A percentile compares a stretch with the other conserved stretches of the same genome.
Evolutionary conservation across 768 basidiomycete genomes (phyloP).

Genomic region (Boletus pseudopeckii): DNA sequence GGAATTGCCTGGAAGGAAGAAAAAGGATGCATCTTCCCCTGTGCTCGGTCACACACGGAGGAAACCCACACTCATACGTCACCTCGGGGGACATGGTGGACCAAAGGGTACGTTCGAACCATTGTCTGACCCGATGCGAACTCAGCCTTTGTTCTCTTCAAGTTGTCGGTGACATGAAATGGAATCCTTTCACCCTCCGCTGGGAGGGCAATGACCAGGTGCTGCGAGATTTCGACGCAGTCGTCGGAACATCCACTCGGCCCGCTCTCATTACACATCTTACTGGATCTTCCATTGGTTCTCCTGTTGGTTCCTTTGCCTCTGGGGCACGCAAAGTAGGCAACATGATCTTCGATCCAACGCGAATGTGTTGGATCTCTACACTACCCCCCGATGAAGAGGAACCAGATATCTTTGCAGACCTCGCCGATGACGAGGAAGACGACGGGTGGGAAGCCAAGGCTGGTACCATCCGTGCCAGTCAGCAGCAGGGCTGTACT

Average conservation of each 20-base stretch:
- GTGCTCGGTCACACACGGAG: constrained; percentile 47
- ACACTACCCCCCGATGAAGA: constrained; percentile 83
- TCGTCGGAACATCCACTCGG: constrained; percentile 76
- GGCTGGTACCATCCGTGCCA: constrained; percentile 77
- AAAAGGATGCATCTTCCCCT: constrained; percentile 47
- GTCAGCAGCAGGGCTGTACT: constrained; percentile 39
- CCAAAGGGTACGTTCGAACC: constrained; percentile 62
- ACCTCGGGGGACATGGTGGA: constrained; percentile 61
- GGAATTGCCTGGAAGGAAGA: constrained; percentile 49
- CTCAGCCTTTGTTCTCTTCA: constrained; percentile 14
- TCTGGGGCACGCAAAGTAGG: constrained; percentile 88
- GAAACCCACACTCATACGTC: constrained; percentile 86
- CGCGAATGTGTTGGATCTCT: constrained; percentile 94
- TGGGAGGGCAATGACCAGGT: constrained; percentile 98
- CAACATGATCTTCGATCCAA: constrained; percentile 96
- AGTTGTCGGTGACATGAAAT: constrained; percentile 97
- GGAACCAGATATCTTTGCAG: constrained; percentile 94
- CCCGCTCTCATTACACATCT: constrained; percentile 96
- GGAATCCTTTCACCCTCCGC: constrained; percentile 84
- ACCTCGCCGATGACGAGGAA: constrained; percentile 88
- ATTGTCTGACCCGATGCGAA: constrained; percentile 3
- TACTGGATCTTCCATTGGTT: constrained; percentile 82
- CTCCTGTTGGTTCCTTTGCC: constrained; percentile 69
- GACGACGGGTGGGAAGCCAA: constrained; percentile 67
- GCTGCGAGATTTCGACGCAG: constrained; percentile 84